These are phyloP conservation scores for Fusarium brevicatenulatum DNA, from an alignment of 2,329 filamentous ascomycete species.

Conservation along the genomic window DNA sequence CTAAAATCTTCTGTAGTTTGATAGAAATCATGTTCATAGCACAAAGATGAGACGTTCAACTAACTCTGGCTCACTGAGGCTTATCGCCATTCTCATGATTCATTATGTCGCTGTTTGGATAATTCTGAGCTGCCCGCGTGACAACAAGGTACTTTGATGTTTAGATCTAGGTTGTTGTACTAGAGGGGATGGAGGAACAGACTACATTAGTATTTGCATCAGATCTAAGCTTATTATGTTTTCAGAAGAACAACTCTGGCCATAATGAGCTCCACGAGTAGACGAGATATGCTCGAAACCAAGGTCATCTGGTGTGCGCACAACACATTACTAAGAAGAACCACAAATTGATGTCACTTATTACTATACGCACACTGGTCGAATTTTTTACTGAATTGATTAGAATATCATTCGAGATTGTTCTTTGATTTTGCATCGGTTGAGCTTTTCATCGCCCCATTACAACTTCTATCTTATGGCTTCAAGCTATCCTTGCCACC, in stretches of 20 bases:
- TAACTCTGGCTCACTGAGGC: background rate
- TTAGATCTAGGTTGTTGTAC: background rate
- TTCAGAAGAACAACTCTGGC: background rate
- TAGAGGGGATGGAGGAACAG: background rate
- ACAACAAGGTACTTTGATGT: background rate
- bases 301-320: background rate
- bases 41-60: background rate
- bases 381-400: background rate
- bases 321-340: background rate
- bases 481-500: slow-evolving; percentile 74
- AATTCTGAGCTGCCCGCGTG: background rate
- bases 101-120: background rate
- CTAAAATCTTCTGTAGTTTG: background rate
- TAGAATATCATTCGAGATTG: background rate
- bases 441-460: background rate
- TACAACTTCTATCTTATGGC: slow-evolving; percentile 17
- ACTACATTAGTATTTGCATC: background rate
- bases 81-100: background rate
- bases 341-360: background rate
- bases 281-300: background rate
- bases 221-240: background rate
- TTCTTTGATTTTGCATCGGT: background rate
- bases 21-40: background rate
- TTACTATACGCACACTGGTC: background rate
- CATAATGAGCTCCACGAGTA: background rate